phyloP scores from a whole-genome alignment of 495 filamentous ascomycete species.

The Penicillium nucicola region DNA sequence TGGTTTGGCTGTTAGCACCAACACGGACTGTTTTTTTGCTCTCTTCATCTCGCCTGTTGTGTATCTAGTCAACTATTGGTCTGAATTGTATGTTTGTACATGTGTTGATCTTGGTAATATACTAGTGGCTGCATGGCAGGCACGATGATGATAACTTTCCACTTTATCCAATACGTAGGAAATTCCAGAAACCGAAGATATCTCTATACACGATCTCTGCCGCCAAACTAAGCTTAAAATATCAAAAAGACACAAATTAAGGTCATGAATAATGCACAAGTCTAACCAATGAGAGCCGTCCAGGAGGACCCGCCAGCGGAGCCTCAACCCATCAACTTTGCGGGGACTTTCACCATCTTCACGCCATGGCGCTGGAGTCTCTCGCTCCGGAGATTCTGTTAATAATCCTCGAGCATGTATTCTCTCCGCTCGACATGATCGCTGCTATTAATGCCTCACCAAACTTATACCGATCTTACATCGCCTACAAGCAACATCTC shows the following conservation, averaged over 20 bases:
- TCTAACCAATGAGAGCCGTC: too few relatives aligned
- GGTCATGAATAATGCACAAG: too few relatives aligned
- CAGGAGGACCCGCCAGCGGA: too few relatives aligned
- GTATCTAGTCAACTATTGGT: constrained; percentile 14
- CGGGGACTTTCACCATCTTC: neutral
- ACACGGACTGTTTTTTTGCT: neutral
- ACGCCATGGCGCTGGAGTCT: neutral
- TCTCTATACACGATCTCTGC: too few relatives aligned
- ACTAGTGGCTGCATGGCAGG: too few relatives aligned
- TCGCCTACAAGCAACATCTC: neutral
- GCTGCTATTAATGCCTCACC: neutral
- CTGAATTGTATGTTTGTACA: constrained; percentile 5
- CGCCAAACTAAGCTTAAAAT: too few relatives aligned
- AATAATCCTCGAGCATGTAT: neutral
- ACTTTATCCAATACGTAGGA: too few relatives aligned
- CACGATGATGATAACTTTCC: too few relatives aligned
- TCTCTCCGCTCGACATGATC: neutral
- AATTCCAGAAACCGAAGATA: too few relatives aligned
- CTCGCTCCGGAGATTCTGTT: neutral
- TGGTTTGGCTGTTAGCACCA: neutral
- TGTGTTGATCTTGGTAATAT: neutral
- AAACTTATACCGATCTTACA: neutral
- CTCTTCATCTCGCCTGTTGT: neutral
- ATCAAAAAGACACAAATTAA: too few relatives aligned
- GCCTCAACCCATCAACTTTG: too few relatives aligned